Percentiles rank a stretch among this genome's conserved stretches.
Evolutionary conservation across 768 basidiomycete species (phyloP).

Genomic region (Boletus rubescentipes): DNA sequence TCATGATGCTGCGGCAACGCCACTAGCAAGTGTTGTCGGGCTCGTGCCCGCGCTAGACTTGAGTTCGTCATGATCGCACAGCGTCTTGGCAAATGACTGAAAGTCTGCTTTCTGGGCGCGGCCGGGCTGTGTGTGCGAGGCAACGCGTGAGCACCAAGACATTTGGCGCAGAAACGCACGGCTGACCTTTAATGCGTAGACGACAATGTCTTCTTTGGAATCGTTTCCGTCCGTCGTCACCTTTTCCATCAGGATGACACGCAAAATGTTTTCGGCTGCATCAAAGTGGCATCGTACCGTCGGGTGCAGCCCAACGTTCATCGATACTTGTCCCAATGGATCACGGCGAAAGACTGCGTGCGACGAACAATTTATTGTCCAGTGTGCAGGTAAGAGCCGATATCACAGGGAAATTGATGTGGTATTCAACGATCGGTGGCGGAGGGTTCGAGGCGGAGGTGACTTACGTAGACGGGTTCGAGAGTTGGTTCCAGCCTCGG

Average conservation of each 20-base stretch:
- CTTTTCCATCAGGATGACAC: constrained; percentile 54
- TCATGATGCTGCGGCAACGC: constrained; percentile 16
- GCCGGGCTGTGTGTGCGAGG: constrained; percentile 26
- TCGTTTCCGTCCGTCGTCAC: constrained; percentile 26
- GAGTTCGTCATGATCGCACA: constrained; percentile 40
- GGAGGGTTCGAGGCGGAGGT: constrained; percentile 19
- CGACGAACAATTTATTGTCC: neutral
- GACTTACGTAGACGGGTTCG: constrained; percentile 35
- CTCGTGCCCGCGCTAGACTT: constrained; percentile 14
- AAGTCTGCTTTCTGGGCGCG: constrained; percentile 54
- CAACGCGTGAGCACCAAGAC: neutral
- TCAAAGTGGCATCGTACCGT: constrained; percentile 60
- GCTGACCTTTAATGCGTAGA: constrained; percentile 66
- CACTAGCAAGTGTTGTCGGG: neutral
- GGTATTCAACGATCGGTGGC: constrained; percentile 20
- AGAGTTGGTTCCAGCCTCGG: constrained; percentile 10
- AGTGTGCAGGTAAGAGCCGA: neutral
- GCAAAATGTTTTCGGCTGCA: constrained; percentile 51
- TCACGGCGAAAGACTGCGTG: constrained; percentile 65
- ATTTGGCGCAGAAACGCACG: neutral
- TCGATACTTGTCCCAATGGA: constrained; percentile 66
- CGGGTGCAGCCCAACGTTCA: constrained; percentile 59
- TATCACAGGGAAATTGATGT: constrained; percentile 1
- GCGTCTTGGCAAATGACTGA: constrained; percentile 47
- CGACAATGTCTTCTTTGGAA: constrained; percentile 43